phyloP scores from a whole-genome alignment of 176 grass and related monocot genomes.

The Oryza brachyantha region DNA sequence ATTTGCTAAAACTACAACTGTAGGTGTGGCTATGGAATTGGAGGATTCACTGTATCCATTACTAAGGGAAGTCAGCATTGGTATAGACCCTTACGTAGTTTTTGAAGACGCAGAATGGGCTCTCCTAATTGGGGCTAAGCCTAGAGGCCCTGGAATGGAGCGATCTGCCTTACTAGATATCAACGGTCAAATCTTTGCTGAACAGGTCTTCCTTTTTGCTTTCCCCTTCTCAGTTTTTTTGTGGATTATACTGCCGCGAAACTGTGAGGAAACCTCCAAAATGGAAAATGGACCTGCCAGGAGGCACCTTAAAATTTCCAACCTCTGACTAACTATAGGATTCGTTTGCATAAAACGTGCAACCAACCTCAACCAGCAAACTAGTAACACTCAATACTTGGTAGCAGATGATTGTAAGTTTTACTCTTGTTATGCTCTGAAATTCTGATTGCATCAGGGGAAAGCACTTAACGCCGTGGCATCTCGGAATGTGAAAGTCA shows the following conservation, averaged over 20 bases:
- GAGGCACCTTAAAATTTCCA: not conserved
- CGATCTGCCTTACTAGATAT: constrained; percentile 83
- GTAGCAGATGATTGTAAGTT: not conserved
- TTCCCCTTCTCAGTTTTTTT: too few species aligned
- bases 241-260: too few species aligned
- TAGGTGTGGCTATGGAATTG: constrained; percentile 96
- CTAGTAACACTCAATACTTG: not conserved
- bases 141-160: constrained; percentile 95
- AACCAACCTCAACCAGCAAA: not conserved
- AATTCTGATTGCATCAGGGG: constrained; percentile 61
- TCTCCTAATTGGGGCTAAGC: constrained; percentile 94
- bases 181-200: constrained; percentile 89
- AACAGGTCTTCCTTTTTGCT: constrained; percentile 57
- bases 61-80: constrained; percentile 88
- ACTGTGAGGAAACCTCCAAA: too few species aligned
- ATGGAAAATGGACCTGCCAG: too few species aligned
- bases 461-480: constrained; percentile 95
- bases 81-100: constrained; percentile 76
- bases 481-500: constrained; percentile 78
- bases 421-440: constrained; percentile 23
- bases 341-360: not conserved
- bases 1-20: constrained; percentile 24
- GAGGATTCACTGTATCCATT: constrained; percentile 95
- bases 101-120: constrained; percentile 88
- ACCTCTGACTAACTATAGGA: not conserved